Evolutionary conservation across 2,329 filamentous ascomycete species (phyloP).

Genomic region (Fusarium albosuccineum): DNA sequence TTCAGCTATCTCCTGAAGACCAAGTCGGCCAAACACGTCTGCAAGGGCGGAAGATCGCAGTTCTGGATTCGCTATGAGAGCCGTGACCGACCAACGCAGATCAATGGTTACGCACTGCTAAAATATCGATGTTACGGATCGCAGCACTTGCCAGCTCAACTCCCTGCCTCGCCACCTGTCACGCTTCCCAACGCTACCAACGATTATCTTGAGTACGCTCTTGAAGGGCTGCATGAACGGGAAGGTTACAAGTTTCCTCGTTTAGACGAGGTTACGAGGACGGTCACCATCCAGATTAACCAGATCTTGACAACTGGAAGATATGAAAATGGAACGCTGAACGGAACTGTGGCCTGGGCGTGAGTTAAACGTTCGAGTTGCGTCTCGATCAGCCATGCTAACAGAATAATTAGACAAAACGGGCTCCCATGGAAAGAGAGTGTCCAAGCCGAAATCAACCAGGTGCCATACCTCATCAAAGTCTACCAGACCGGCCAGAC

Average conservation of each 20-base stretch:
- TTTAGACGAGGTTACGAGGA: constrained; percentile 62
- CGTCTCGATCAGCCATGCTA: rapidly evolving
- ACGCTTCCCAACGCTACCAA: constrained; percentile 50
- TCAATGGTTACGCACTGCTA: constrained; percentile 26
- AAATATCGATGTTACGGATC: constrained; percentile 15
- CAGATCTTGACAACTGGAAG: constrained; percentile 53
- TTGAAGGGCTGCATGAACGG: background rate
- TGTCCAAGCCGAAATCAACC: constrained; percentile 24
- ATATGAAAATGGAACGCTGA: constrained; percentile 30
- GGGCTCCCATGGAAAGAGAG: constrained; percentile 32
- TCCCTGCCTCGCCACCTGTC: constrained; percentile 39
- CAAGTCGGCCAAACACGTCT: background rate
- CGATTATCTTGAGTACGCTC: constrained; percentile 61
- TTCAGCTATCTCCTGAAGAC: constrained; percentile 29
- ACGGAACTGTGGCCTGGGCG: constrained; percentile 35
- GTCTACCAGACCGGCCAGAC: constrained; percentile 29
- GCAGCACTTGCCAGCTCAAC: constrained; percentile 1
- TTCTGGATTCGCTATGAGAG: constrained; percentile 37
- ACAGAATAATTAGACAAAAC: constrained; percentile 8
- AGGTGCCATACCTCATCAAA: constrained; percentile 34
- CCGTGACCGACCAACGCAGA: constrained; percentile 25
- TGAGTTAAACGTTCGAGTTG: background rate
- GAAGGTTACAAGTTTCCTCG: constrained; percentile 49
- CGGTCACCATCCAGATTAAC: constrained; percentile 60
- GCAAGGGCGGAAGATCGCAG: background rate